Conservation (phyloP, 345 rosid species). For the Populus euphratica region DNA sequence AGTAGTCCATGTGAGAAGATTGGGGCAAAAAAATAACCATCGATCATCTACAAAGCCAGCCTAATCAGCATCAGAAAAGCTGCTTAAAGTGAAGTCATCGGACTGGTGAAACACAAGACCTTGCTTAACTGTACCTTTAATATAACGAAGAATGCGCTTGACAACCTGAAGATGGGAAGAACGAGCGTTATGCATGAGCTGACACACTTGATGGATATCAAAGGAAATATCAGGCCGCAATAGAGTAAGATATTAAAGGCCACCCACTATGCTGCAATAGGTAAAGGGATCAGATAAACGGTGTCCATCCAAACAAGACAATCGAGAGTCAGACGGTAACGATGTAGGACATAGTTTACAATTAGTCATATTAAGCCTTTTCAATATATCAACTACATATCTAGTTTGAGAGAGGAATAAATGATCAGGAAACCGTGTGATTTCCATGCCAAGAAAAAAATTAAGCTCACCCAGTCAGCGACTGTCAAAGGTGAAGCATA, state of each 20-base stretch:
- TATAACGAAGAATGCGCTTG: neutral
- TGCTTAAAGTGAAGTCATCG: neutral
- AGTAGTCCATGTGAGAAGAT: neutral
- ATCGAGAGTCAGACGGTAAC: neutral
- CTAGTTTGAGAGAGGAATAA: neutral
- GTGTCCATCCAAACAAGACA: neutral
- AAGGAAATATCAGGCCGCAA: neutral
- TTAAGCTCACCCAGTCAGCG: neutral
- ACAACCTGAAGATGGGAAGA: neutral
- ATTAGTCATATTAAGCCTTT: neutral
- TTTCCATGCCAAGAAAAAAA: neutral
- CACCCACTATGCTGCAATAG: neutral
- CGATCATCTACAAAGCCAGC: neutral
- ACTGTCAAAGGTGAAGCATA: neutral
- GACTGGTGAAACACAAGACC: neutral
- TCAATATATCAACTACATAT: neutral
- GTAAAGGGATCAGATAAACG: neutral
- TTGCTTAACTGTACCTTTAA: neutral
- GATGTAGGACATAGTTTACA: neutral
- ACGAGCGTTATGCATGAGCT: neutral
- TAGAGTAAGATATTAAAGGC: neutral
- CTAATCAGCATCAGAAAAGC: neutral
- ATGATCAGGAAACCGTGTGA: neutral
- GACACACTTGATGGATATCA: neutral
- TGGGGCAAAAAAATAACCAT: neutral